phyloP scores from a whole-genome alignment of 2,329 filamentous ascomycete species.

The Monosporascus sp. region DNA sequence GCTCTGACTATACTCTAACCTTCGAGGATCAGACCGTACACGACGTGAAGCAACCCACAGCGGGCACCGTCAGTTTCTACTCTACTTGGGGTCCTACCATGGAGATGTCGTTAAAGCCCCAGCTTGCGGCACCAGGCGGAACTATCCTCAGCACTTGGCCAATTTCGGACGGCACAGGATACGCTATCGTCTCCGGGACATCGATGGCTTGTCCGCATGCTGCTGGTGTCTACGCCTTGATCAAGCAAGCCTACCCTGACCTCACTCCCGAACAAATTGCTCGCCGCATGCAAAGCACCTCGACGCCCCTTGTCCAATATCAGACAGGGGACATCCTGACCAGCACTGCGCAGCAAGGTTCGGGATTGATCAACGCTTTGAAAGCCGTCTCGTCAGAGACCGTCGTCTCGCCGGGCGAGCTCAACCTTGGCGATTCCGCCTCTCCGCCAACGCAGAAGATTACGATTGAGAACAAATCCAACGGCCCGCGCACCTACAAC shows the following conservation, averaged over 20 bases:
- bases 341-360: constrained; percentile 26
- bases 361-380: constrained; percentile 26
- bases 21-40: not conserved
- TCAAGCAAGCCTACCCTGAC: constrained; percentile 5
- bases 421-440: constrained; percentile 7
- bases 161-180: constrained; percentile 14
- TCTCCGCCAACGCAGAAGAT: constrained; percentile 8
- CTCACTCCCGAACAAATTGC: constrained; percentile 18
- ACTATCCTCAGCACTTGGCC: constrained; percentile 30
- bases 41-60: not conserved
- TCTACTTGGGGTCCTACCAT: not conserved
- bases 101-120: constrained; percentile 18
- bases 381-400: constrained; percentile 18
- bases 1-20: not conserved
- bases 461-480: constrained; percentile 15
- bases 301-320: constrained; percentile 18
- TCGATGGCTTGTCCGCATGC: constrained; percentile 30
- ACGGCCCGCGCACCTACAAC: constrained; percentile 11
- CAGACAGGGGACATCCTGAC: constrained; percentile 19
- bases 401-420: constrained; percentile 12
- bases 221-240: constrained; percentile 25
- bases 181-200: constrained; percentile 27
- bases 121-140: constrained; percentile 28
- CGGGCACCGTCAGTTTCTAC: not conserved
- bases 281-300: constrained; percentile 21